Percentiles rank a stretch among this genome's conserved stretches.
These are phyloP conservation scores for Rubia balearica DNA, from an alignment of 305 asterid genomes.

Conservation along the genomic window DNA sequence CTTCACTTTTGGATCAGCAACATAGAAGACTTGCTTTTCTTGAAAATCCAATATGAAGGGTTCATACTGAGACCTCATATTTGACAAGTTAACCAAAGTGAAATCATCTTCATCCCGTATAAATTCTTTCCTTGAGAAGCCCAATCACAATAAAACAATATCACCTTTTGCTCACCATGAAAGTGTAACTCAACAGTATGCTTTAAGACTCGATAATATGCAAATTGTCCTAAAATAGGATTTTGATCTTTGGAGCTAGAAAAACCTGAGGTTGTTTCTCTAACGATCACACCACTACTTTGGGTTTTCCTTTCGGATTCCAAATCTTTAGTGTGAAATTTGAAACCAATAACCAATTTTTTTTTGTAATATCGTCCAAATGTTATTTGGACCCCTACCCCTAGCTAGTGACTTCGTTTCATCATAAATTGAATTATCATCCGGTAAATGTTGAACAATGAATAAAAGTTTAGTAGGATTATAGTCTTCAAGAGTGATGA, in stretches of 20 bases:
- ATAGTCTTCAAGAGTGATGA: background rate
- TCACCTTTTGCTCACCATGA: background rate
- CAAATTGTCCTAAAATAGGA: background rate
- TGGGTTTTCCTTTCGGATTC: conserved; percentile 3
- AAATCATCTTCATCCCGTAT: background rate
- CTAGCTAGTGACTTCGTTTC: background rate
- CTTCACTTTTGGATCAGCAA: background rate
- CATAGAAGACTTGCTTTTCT: background rate
- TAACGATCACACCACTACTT: conserved; percentile 1
- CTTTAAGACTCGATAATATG: background rate
- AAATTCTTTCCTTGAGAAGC: background rate
- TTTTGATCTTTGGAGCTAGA: background rate
- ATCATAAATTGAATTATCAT: background rate
- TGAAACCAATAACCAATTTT: background rate
- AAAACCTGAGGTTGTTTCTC: background rate
- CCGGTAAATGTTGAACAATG: background rate
- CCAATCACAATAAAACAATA: background rate
- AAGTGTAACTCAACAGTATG: background rate
- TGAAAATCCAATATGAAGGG: background rate
- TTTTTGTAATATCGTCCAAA: background rate
- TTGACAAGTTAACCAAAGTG: background rate
- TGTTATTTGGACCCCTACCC: background rate
- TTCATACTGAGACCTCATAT: background rate
- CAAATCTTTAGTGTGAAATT: background rate
- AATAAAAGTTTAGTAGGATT: background rate